Evolutionary conservation across 2,329 filamentous ascomycete genomes (phyloP), one percentile per base, ranked within the genome.

Genomic region (Apiospora marii): DNA sequence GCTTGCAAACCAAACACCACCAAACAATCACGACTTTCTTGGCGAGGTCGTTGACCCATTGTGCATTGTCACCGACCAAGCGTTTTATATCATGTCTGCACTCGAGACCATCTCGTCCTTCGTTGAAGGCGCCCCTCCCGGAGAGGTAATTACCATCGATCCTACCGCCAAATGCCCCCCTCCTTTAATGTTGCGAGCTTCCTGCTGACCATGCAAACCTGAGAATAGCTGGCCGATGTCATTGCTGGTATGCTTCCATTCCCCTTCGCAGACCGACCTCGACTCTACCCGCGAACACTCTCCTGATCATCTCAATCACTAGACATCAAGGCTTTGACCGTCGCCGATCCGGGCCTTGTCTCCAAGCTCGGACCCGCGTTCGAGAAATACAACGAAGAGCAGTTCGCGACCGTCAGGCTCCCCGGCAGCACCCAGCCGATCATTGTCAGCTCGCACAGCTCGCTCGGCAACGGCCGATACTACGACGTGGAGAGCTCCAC

Each of bases 301-400:
- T 71, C 68, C 68, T 72, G 72, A 74, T 70, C 41, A 61, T 53
- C n/a, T 51, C 48, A 58, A 64, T 64, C 37, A 41, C 46, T 83
- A 97, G 96, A 98, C 82, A 97, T 99, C 87, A 97, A 98, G 84
- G 88, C 91, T 69, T 88, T 99, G 61, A 94, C 95, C 24, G 86
- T 90, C 74, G 90, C 93, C 77, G 90, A 91, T 58, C 89, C 91
- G 49, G 85, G 88, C 71, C 86, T 96, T 74, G 85, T 95, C 71
- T 85, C 90, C 73, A 91, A 93, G 75, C 92, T 98, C 70, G 89
- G 88, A 8, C 93, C 95, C 0, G 95, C 96, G 0, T 97, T 98
- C 69, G 88, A 95, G 84, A 94, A 93, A 84, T 98, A 99, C 89
- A 98, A 98, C 79, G 96, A 99, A 84, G 93, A 95, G 83, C 96